Base-by-base conservation (phyloP, 2,329 filamentous ascomycete genomes). In the Trichoderma afroharzianum region DNA sequence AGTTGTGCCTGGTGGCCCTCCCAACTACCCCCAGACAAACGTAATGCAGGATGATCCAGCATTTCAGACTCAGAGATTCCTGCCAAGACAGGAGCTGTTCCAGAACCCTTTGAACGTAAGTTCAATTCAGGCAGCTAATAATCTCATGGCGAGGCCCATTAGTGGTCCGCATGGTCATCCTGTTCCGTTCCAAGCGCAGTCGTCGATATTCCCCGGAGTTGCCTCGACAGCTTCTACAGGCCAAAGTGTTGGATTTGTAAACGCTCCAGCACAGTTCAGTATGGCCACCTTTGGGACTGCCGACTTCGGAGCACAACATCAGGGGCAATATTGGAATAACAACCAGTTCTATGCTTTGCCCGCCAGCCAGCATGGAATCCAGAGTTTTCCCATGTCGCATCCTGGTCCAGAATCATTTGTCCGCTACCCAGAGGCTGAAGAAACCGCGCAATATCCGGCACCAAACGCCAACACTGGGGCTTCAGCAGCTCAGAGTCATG, bases 21-120 rank as follows among this genome's bases (percentile, higher is more conserved):
- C 62, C 24, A 33, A 7, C 18, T 21, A 64, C 28, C 18, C 36
- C 18, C 68, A 66, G 62, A 50, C 28, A 53, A 59, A 33, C 15
- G 24, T 39, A 9, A 9, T 39, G 18, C 67, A 69, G 32, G 67
- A 11, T 36, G 28, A 21, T 8, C 12, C 2, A 32, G 43, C 12
- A 9, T 43, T 58, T 26, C 55, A 47, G 28, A n/a, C 30, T 47
- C 68, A 53, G 47, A 28, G 14, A 14, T 15, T 28, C 14, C n/a
- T 59, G 24, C 24, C 61, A 24, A 18, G 30, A 59, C 33, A 30
- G 14, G 61, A 71, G 68, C 68, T 59, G 18, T 57, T 58, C 50
- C 68, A 71, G 68, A 71, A 71, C 50, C 68, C 68, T 58, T 61
- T 71, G 62, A 71, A 66, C 36, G n/a, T 58, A 3, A 66, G 59